A percentile compares a stretch with the other conserved stretches of the same genome.
Evolutionary conservation across 768 basidiomycete genomes (phyloP).

Genomic region (Phanerochaete carnosa): DNA sequence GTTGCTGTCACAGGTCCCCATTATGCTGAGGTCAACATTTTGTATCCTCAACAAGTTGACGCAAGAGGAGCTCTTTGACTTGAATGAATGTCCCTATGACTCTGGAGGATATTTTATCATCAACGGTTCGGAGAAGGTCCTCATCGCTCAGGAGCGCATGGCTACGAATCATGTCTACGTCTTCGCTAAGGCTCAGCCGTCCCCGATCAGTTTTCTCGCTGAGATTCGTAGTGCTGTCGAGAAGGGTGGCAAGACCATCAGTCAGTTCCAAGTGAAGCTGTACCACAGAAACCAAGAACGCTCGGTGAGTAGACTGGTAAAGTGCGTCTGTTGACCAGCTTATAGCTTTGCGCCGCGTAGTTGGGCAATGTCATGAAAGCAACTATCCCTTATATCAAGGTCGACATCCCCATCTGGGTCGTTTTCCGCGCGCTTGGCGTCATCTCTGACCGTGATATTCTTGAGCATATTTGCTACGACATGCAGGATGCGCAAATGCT

Average conservation of each 20-base stretch:
- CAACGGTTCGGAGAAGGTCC: constrained; percentile 99
- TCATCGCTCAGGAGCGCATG: constrained; percentile 99
- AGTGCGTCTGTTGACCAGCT: constrained; percentile 1
- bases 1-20: constrained; percentile 69
- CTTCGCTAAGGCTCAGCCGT: constrained; percentile 96
- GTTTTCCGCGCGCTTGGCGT: constrained; percentile 98
- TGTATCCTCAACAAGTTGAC: constrained; percentile 82
- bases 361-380: constrained; percentile 93
- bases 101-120: constrained; percentile 99
- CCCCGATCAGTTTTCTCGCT: constrained; percentile 91
- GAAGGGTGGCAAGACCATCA: constrained; percentile 97
- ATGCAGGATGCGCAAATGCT: constrained; percentile 94
- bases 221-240: constrained; percentile 98
- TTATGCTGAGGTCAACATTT: constrained; percentile 91
- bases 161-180: constrained; percentile 99
- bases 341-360: constrained; percentile 33
- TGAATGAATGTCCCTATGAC: constrained; percentile 98
- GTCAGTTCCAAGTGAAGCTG: constrained; percentile 97
- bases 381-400: constrained; percentile 96
- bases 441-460: constrained; percentile 94
- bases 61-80: constrained; percentile 79
- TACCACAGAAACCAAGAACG: constrained; percentile 88
- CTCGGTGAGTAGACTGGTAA: constrained; percentile 52
- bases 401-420: constrained; percentile 98
- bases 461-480: constrained; percentile 98